Percentiles rank a stretch among this genome's conserved stretches.
Evolutionary conservation across 768 basidiomycete genomes (phyloP).

Genomic region (Butyriboletus loyo): DNA sequence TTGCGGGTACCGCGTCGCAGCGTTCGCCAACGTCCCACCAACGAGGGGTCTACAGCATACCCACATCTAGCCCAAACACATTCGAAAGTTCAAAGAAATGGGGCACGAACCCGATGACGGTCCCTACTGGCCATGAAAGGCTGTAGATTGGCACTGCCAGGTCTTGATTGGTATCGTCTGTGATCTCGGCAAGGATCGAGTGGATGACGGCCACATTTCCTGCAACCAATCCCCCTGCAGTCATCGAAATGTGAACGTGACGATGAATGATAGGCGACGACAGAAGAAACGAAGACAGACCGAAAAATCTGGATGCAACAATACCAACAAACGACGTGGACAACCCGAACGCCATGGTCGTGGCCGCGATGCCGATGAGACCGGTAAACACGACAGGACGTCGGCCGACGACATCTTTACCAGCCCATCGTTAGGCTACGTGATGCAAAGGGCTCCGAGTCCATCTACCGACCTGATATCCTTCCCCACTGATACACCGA

Average conservation of each 20-base stretch:
- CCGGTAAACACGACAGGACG: slow-evolving; percentile 58
- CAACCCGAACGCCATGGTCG: slow-evolving; percentile 53
- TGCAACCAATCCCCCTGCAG: slow-evolving; percentile 57
- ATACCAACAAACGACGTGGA: slow-evolving; percentile 48
- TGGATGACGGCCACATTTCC: slow-evolving; percentile 63
- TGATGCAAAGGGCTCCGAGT: not conserved
- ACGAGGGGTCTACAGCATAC: slow-evolving; percentile 13
- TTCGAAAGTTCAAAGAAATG: not conserved
- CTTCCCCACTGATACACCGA: slow-evolving; percentile 63
- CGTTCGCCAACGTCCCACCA: slow-evolving; percentile 21
- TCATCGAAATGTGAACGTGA: not conserved
- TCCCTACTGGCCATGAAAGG: slow-evolving; percentile 54
- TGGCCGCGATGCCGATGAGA: slow-evolving; percentile 46
- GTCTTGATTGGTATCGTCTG: slow-evolving; percentile 59
- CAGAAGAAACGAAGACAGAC: slow-evolving; percentile 29
- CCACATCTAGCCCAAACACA: not conserved
- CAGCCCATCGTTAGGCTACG: not conserved
- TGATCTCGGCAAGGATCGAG: slow-evolving; percentile 58
- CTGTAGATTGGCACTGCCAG: slow-evolving; percentile 57
- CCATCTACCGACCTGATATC: not conserved
- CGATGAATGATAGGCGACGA: not conserved
- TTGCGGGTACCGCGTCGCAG: slow-evolving; percentile 12
- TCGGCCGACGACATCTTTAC: slow-evolving; percentile 53
- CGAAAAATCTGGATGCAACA: slow-evolving; percentile 49
- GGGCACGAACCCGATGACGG: slow-evolving; percentile 46